phyloP scores from a whole-genome alignment of 2,329 filamentous ascomycete genomes.

The Arthrobotrys conoides region DNA sequence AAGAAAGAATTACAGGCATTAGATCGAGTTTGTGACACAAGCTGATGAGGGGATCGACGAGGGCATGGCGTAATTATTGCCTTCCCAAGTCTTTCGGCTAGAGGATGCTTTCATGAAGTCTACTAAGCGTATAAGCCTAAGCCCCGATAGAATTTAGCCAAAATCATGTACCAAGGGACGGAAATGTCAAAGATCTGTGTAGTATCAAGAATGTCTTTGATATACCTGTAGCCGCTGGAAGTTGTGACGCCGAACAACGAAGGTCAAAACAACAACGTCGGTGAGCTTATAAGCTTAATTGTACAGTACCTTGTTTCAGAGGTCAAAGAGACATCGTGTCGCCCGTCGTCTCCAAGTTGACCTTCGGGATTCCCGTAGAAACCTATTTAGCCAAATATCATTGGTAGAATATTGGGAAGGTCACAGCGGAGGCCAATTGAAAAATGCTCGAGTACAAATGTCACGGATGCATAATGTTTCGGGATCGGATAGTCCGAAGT shows the following conservation, averaged over 20 bases:
- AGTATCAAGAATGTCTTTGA: not conserved
- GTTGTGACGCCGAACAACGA: not conserved
- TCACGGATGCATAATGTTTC: not conserved
- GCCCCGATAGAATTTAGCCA: not conserved
- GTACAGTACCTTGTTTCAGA: not conserved
- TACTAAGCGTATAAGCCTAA: not conserved
- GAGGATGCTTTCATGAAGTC: not conserved
- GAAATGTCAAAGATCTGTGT: no score
- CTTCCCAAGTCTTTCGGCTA: not conserved
- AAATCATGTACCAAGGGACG: not conserved
- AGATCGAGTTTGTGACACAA: conserved; percentile 1
- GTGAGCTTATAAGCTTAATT: no score
- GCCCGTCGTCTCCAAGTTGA: not conserved
- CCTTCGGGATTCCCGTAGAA: not conserved
- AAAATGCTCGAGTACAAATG: not conserved
- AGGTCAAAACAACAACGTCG: no score
- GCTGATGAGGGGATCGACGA: not conserved
- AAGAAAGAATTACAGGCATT: not conserved
- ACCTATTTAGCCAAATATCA: conserved; percentile 15
- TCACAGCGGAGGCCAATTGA: not conserved
- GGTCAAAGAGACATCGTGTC: not conserved
- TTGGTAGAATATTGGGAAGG: not conserved
- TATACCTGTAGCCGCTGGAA: not conserved
- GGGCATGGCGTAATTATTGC: not conserved
- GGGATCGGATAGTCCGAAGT: conserved; percentile 20